Percentiles rank a stretch among this genome's conserved stretches.
Conservation (phyloP, 176 grass and related monocot genomes). For the Saccharum spontaneum region DNA sequence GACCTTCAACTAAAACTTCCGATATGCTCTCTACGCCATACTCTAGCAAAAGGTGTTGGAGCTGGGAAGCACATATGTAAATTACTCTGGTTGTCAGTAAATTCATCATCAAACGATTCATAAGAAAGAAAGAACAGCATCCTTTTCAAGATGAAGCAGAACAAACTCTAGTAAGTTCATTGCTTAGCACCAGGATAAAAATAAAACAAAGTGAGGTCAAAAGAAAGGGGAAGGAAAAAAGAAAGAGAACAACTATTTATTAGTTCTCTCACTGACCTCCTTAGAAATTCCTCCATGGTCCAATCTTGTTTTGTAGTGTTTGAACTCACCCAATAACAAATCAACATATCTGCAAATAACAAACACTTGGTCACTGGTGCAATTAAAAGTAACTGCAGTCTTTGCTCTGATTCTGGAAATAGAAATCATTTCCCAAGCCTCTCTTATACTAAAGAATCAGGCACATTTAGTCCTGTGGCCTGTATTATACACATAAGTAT, state of each 20-base stretch:
- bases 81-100: background rate
- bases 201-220: constrained; percentile 16
- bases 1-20: constrained; percentile 90
- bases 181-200: background rate
- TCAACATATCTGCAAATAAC: constrained; percentile 76
- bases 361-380: constrained; percentile 7
- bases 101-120: background rate
- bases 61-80: constrained; percentile 47
- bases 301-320: constrained; percentile 98
- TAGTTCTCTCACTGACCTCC: constrained; percentile 55
- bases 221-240: background rate
- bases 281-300: constrained; percentile 87
- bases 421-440: background rate
- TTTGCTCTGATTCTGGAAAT: background rate
- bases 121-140: constrained; percentile 16
- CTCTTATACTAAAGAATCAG: background rate
- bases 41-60: constrained; percentile 81
- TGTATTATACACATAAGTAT: background rate
- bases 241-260: background rate
- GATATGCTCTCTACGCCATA: constrained; percentile 82
- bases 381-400: background rate
- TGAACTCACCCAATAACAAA: constrained; percentile 97
- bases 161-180: constrained; percentile 17
- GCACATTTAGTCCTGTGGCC: background rate
- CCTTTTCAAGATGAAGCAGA: background rate